A percentile compares a stretch with the other conserved stretches of the same genome.
phyloP scores from a whole-genome alignment of 495 filamentous ascomycete genomes.

The Penicillium alfredii region DNA sequence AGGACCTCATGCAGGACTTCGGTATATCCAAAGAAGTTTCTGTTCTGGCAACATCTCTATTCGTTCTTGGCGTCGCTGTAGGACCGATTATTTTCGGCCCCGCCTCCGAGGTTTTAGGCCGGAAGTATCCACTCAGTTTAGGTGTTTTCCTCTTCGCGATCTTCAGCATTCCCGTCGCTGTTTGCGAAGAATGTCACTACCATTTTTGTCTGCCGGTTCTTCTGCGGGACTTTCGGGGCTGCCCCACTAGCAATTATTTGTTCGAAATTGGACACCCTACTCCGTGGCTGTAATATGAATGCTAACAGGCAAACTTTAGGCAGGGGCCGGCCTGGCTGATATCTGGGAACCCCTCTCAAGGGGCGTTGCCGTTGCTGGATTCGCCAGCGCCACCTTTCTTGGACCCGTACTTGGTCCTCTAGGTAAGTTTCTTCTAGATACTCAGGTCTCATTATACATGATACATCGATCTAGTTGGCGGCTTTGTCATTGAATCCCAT shows the following conservation, averaged over 20 bases:
- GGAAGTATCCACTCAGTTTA: slow-evolving; percentile 48
- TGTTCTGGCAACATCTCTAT: slow-evolving; percentile 41
- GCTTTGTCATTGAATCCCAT: slow-evolving; percentile 42
- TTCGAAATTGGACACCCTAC: no score
- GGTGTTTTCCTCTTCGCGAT: slow-evolving; percentile 46
- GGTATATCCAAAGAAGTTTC: slow-evolving; percentile 39
- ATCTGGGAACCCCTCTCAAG: no score
- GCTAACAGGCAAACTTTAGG: no score
- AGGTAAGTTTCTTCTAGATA: no score
- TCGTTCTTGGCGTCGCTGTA: slow-evolving; percentile 41
- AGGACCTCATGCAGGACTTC: slow-evolving; percentile 34
- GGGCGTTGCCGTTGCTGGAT: slow-evolving; percentile 19
- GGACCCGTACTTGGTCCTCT: slow-evolving; percentile 52
- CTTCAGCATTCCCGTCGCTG: slow-evolving; percentile 51
- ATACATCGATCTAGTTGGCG: slow-evolving; percentile 53
- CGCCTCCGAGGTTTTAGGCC: slow-evolving; percentile 70
- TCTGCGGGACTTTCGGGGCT: slow-evolving; percentile 50
- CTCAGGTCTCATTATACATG: no score
- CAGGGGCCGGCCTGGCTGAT: no score
- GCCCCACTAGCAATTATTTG: slow-evolving; percentile 50
- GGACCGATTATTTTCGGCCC: slow-evolving; percentile 53
- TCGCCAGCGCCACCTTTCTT: slow-evolving; percentile 45
- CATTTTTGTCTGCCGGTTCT: slow-evolving; percentile 52
- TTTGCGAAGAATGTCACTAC: slow-evolving; percentile 47
- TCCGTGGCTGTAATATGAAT: no score